Evolutionary conservation across 148 eudicot species (phyloP), one percentile per base, ranked within the genome.

Genomic region (Pouteria glomerata): DNA sequence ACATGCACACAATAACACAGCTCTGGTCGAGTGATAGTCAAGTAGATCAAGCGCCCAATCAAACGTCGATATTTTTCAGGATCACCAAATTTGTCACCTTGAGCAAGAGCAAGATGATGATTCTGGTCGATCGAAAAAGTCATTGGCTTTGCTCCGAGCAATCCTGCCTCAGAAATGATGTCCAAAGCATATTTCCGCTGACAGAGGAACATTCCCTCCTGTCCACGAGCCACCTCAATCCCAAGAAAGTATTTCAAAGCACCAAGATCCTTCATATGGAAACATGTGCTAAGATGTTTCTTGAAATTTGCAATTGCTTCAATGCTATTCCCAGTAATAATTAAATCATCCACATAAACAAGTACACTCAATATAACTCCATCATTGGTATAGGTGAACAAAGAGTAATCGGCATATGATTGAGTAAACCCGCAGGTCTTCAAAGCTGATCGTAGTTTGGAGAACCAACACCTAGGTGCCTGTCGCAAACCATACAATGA

Each of bases 331-430:
- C 74, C 74, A 10, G 4, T 47, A 4, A 71, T 58, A 6, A 71
- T 42, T 14, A 71, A 14, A 60, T 71, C 74, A 41, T 57, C 74
- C 11, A 58, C 52, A 59, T 57, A 71, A 53, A 41, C 66, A 59
- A 71, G 19, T 37, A 44, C 30, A 57, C 3, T 15, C 31, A 59
- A 59, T n/a, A 37, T 26, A 14, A 47, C 34, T 16, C 6, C 8
- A 0, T 1, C 24, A 8, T n/a, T 11, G 59, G 48, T 2, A 8
- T 3, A 19, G 0, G 34, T 48, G 10, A 68, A 68, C 59, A 68
- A 23, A 12, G 71, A 68, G n/a, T 68, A 48, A 31, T 68, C 39
- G 6, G 57, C 16, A 26, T 26, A 18, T 15, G 57, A 48, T 15
- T 68, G 58, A 2, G 7, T 15, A 50, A 68, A 68, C 4, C 58